These are phyloP conservation scores for Fusarium zealandicum DNA, from an alignment of 2,329 filamentous ascomycete species.

Conservation along the genomic window DNA sequence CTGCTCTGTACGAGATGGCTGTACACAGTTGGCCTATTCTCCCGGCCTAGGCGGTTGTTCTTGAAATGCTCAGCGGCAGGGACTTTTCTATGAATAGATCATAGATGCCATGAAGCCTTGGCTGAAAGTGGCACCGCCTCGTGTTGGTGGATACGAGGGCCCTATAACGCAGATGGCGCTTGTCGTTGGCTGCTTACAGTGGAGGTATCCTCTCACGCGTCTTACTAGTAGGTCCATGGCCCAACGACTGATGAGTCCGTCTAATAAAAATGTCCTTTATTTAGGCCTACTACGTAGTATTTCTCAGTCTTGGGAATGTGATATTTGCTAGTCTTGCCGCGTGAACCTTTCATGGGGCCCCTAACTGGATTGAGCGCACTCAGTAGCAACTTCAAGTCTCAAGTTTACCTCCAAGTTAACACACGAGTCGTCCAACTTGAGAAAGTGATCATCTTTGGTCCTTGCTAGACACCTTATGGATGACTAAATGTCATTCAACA, in stretches of 20 bases:
- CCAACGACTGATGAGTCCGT: conserved; percentile 14
- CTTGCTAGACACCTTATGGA: not conserved
- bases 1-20: conserved; percentile 2
- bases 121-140: conserved; percentile 28
- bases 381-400: too few species aligned
- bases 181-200: conserved; percentile 14
- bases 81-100: conserved; percentile 11
- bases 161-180: conserved; percentile 14
- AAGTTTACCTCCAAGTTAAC: too few species aligned
- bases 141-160: conserved; percentile 32
- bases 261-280: conserved; percentile 10
- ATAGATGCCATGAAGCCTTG: conserved; percentile 18
- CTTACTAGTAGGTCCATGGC: too few species aligned
- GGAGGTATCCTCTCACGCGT: too few species aligned
- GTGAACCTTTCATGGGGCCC: conserved; percentile 5
- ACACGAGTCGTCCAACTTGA: not conserved
- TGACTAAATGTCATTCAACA: not conserved
- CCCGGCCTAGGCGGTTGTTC: conserved; percentile 18
- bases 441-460: too few species aligned
- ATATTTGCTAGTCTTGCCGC: conserved; percentile 9
- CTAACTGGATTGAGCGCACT: too few species aligned
- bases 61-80: conserved; percentile 11
- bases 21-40: conserved; percentile 5
- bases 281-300: not conserved
- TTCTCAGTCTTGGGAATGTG: too few species aligned